Evolutionary conservation across 1,284 basidiomycete genomes (phyloP).

Genomic region (Cutaneotrichosporon sp.): DNA sequence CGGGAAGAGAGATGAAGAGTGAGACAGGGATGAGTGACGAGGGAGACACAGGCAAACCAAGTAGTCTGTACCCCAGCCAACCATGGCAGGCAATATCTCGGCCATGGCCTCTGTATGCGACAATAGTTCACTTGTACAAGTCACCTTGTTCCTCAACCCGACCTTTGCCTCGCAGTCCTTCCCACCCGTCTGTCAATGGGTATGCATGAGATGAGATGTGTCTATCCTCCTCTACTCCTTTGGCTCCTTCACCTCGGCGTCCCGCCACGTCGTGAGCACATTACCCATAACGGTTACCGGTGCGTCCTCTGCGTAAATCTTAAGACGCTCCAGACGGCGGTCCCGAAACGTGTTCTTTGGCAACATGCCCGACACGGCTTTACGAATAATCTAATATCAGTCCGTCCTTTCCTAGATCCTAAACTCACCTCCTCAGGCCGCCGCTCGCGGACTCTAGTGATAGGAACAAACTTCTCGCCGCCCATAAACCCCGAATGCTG

Average conservation of each 20-base stretch:
- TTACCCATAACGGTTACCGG: slow-evolving; percentile 37
- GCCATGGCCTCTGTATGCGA: too few relatives aligned
- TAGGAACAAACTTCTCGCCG: slow-evolving; percentile 85
- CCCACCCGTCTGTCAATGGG: not conserved
- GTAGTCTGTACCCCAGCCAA: too few relatives aligned
- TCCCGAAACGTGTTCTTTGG: slow-evolving; percentile 93
- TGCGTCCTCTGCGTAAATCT: slow-evolving; percentile 69
- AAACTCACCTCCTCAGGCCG: slow-evolving; percentile 84
- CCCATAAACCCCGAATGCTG: slow-evolving; percentile 93
- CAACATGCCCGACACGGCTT: slow-evolving; percentile 93
- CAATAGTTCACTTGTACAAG: too few relatives aligned
- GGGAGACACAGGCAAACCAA: too few relatives aligned
- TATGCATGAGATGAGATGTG: slow-evolving; percentile 6
- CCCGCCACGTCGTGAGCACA: slow-evolving; percentile 44
- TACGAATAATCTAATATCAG: slow-evolving; percentile 74
- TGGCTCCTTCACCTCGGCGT: slow-evolving; percentile 9
- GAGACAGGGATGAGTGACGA: too few relatives aligned
- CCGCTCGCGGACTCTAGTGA: slow-evolving; percentile 73
- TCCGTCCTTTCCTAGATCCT: not conserved
- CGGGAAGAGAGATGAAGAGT: too few relatives aligned
- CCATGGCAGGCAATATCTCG: too few relatives aligned
- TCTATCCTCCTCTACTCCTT: slow-evolving; percentile 1
- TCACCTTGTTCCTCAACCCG: too few relatives aligned
- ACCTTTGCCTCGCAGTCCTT: not conserved
- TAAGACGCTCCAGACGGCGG: slow-evolving; percentile 74